Percentiles rank a stretch among this genome's conserved stretches.
Conservation (phyloP, 768 basidiomycete genomes). For the Lactarius sanguifluus region DNA sequence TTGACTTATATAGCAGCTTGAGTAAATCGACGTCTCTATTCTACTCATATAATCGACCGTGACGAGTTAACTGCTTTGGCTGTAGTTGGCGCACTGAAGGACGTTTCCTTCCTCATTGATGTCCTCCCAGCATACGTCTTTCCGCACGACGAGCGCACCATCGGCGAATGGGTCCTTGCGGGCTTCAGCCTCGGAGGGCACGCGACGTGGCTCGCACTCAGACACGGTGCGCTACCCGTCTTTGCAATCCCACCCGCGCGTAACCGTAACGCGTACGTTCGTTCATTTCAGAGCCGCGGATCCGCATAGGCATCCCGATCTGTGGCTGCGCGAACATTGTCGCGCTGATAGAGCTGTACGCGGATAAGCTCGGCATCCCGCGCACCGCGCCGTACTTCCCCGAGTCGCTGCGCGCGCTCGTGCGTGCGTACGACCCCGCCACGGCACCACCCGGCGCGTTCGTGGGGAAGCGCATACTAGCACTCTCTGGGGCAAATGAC, state of each 20-base stretch:
- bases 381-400: constrained; percentile 60
- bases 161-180: constrained; percentile 68
- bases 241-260: background rate
- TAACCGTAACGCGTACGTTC: background rate
- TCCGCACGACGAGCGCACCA: constrained; percentile 57
- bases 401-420: constrained; percentile 47
- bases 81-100: constrained; percentile 63
- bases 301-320: constrained; percentile 47
- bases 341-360: constrained; percentile 57
- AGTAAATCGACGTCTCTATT: constrained; percentile 34
- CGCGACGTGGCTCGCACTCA: constrained; percentile 70
- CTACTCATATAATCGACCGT: background rate
- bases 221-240: constrained; percentile 44
- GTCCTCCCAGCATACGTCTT: constrained; percentile 74
- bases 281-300: constrained; percentile 41
- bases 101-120: constrained; percentile 80
- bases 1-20: constrained; percentile 52
- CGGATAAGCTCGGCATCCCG: constrained; percentile 43
- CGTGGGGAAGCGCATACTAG: constrained; percentile 68
- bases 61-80: background rate
- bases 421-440: constrained; percentile 50
- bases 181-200: constrained; percentile 88
- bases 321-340: constrained; percentile 70
- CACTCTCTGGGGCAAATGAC: constrained; percentile 57
- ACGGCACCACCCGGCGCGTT: constrained; percentile 54